Percentiles rank a stretch among this genome's conserved stretches.
Conservation (phyloP, 2,329 filamentous ascomycete species). For the Alternaria solani region DNA sequence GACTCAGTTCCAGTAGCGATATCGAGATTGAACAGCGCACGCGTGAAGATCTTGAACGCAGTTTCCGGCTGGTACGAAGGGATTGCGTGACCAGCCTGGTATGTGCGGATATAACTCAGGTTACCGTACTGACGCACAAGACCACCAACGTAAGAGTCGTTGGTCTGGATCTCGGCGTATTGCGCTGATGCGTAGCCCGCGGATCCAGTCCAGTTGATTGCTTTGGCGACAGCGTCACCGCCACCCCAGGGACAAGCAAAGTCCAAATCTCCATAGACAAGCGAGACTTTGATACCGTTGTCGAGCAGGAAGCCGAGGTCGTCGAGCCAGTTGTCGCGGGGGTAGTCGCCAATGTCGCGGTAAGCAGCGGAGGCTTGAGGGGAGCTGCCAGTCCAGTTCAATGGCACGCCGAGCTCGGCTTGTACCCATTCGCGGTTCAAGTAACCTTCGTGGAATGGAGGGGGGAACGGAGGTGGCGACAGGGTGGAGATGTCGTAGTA, state of each 20-base stretch:
- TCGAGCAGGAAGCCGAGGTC: slow-evolving; percentile 61
- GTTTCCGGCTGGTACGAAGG: slow-evolving; percentile 56
- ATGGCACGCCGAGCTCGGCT: slow-evolving; percentile 17
- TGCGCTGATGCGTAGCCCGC: slow-evolving; percentile 35
- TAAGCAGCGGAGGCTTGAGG: slow-evolving; percentile 30
- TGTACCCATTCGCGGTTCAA: slow-evolving; percentile 25
- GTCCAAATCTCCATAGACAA: slow-evolving; percentile 42
- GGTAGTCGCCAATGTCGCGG: slow-evolving; percentile 52
- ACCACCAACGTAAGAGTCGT: slow-evolving; percentile 50
- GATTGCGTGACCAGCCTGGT: slow-evolving; percentile 53
- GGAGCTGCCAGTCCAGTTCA: slow-evolving; percentile 25
- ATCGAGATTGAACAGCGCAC: slow-evolving; percentile 55
- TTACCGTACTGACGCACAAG: slow-evolving; percentile 54
- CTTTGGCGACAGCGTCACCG: slow-evolving; percentile 50
- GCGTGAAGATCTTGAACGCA: slow-evolving; percentile 59
- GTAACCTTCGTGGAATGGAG: slow-evolving; percentile 20
- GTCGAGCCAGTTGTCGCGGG: slow-evolving; percentile 54
- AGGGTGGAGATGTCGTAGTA: slow-evolving; percentile 31
- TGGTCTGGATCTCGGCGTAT: slow-evolving; percentile 47
- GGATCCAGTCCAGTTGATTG: slow-evolving; percentile 49
- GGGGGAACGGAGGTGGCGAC: slow-evolving; percentile 36
- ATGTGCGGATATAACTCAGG: slow-evolving; percentile 50
- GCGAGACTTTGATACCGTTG: slow-evolving; percentile 34
- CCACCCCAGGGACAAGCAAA: slow-evolving; percentile 47
- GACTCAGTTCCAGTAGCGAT: slow-evolving; percentile 55